Evolutionary conservation across 2,329 filamentous ascomycete species (phyloP).

Genomic region (Claviceps pusilla): DNA sequence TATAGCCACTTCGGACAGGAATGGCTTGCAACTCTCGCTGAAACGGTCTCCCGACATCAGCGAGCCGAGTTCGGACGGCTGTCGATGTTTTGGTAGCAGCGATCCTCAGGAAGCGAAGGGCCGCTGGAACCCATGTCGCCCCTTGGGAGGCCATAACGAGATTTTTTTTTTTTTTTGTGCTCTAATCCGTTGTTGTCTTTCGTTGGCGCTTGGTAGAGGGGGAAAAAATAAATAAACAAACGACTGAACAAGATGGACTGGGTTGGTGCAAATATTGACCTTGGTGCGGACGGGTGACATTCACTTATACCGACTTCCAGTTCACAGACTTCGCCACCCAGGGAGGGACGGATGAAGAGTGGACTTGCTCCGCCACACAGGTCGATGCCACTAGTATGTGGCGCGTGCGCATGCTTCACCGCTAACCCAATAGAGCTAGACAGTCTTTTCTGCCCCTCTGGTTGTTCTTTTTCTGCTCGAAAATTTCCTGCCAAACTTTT

Average conservation of each 20-base stretch:
- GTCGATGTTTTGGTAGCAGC: constrained; percentile 36
- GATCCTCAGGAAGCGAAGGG: constrained; percentile 38
- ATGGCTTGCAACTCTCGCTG: constrained; percentile 32
- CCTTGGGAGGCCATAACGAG: constrained; percentile 38
- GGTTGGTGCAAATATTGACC: no score
- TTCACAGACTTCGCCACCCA: constrained; percentile 13
- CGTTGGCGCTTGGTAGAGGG: not conserved
- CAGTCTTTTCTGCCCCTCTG: not conserved
- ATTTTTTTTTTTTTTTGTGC: not conserved
- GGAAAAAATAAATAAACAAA: not conserved
- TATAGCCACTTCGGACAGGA: constrained; percentile 24
- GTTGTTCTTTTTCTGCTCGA: not conserved
- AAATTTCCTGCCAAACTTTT: constrained; percentile 1
- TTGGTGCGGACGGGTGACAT: not conserved
- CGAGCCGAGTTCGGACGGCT: constrained; percentile 35
- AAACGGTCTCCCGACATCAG: constrained; percentile 27
- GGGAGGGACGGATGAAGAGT: no score
- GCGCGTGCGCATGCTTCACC: not conserved
- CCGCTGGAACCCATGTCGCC: constrained; percentile 42
- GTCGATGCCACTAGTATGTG: not conserved
- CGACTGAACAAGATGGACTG: not conserved
- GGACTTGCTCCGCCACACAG: constrained; percentile 21
- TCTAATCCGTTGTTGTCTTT: not conserved
- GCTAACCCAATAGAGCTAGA: not conserved
- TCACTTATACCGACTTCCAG: constrained; percentile 10